Evolutionary conservation across 179 eudicot genomes (phyloP).

Genomic region (Beta macrorhiza): DNA sequence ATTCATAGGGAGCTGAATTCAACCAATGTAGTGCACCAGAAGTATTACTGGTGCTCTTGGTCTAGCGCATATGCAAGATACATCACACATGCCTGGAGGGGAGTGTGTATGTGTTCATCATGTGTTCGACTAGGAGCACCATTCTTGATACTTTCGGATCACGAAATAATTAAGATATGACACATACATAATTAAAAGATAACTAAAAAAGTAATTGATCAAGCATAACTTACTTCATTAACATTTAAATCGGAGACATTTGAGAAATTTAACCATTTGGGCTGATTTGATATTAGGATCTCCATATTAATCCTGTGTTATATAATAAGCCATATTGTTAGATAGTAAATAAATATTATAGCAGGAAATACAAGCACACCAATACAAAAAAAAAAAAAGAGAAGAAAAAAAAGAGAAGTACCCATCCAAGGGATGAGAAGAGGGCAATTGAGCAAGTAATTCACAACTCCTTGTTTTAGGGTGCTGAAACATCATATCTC

Average conservation of each 20-base stretch:
- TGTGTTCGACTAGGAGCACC: not conserved
- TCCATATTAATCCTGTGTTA: constrained; percentile 65
- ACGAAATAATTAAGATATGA: not conserved
- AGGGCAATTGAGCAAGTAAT: constrained; percentile 66
- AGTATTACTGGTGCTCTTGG: not conserved
- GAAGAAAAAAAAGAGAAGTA: no score
- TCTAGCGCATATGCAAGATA: no score
- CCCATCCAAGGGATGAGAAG: constrained; percentile 78
- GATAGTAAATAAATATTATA: not conserved
- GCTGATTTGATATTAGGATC: constrained; percentile 63
- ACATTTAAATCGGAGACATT: constrained; percentile 45
- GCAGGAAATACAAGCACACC: no score
- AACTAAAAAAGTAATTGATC: no score
- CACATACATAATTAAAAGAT: not conserved
- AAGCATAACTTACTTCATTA: constrained; percentile 37
- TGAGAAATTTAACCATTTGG: constrained; percentile 75
- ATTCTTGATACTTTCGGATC: not conserved
- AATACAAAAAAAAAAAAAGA: not conserved
- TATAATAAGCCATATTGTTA: not conserved
- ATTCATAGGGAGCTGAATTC: not conserved
- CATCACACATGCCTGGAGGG: no score
- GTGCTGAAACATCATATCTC: constrained; percentile 66
- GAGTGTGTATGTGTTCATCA: not conserved
- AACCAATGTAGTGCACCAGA: no score
- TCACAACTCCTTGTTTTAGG: constrained; percentile 60